phyloP scores from a whole-genome alignment of 2,329 filamentous ascomycete genomes.

The Cryphonectria nitschkei region DNA sequence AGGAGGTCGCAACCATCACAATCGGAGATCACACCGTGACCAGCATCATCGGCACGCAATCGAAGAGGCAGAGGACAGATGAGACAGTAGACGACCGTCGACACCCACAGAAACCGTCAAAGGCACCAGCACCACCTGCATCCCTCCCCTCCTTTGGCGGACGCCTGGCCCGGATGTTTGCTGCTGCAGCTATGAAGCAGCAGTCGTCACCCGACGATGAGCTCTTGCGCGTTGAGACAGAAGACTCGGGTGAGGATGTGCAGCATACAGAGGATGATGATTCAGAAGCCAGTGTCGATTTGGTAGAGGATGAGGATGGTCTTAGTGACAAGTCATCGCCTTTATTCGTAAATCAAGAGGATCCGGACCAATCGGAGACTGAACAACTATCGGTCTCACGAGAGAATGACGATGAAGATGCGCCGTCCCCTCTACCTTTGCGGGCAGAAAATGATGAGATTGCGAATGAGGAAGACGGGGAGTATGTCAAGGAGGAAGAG shows the following conservation, averaged over 20 bases:
- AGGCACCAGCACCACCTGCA: constrained; percentile 30
- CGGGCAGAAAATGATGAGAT: constrained; percentile 28
- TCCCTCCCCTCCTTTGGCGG: constrained; percentile 49
- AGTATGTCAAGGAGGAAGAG: constrained; percentile 37
- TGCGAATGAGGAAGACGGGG: constrained; percentile 24
- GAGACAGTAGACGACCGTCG: constrained; percentile 39
- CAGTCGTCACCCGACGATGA: constrained; percentile 27
- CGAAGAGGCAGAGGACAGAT: constrained; percentile 50
- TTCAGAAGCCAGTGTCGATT: constrained; percentile 2
- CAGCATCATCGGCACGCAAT: constrained; percentile 64
- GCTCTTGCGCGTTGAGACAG: constrained; percentile 29
- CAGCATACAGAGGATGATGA: constrained; percentile 26
- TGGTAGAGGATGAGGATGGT: constrained; percentile 30
- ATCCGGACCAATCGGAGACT: constrained; percentile 22
- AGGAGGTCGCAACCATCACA: constrained; percentile 74
- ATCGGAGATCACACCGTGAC: constrained; percentile 71
- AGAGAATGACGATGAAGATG: constrained; percentile 32
- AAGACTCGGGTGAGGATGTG: constrained; percentile 24
- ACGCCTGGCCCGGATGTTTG: constrained; percentile 50
- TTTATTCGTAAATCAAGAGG: constrained; percentile 26
- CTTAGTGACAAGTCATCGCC: constrained; percentile 15
- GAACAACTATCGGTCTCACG: constrained; percentile 9
- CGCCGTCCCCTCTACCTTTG: constrained; percentile 27
- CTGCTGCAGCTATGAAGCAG: constrained; percentile 39
- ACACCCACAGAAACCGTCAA: constrained; percentile 41